Percentiles rank a stretch among this genome's conserved stretches.
These are phyloP conservation scores for Chlamydomonas reinhardtii DNA, from an alignment of 163 green algal species.

Conservation along the genomic window DNA sequence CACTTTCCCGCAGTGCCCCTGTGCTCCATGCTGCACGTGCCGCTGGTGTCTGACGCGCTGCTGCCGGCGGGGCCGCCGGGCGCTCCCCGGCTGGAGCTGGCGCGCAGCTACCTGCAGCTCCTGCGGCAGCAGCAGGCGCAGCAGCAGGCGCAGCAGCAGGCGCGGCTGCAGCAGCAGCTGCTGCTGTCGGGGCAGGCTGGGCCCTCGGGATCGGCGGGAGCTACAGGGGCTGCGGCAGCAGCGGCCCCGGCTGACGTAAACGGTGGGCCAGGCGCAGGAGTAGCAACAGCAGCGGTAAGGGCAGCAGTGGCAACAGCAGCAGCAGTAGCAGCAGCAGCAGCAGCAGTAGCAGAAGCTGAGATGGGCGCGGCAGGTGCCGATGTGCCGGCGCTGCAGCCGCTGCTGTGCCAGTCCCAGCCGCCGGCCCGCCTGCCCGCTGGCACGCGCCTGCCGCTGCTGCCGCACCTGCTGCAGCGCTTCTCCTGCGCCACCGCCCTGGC, in stretches of 20 bases:
- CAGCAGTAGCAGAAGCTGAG: background rate
- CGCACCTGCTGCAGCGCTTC: slow-evolving; percentile 15
- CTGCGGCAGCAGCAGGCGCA: background rate
- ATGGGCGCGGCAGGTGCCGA: background rate
- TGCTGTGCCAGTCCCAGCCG: background rate
- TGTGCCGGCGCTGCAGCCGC: background rate
- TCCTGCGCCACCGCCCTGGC: background rate
- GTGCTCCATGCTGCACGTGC: background rate
- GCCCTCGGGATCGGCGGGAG: too few relatives aligned
- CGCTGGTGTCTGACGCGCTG: background rate
- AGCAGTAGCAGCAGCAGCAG: background rate
- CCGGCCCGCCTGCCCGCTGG: background rate
- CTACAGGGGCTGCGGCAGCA: too few relatives aligned
- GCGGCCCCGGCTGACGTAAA: too few relatives aligned
- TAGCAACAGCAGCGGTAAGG: background rate
- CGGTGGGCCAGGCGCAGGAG: too few relatives aligned
- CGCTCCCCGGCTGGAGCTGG: background rate
- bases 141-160: background rate
- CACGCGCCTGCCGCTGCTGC: background rate
- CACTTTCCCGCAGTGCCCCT: background rate
- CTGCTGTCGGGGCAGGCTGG: too few relatives aligned
- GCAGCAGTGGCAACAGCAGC: background rate
- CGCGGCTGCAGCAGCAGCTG: too few relatives aligned
- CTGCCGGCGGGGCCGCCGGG: slow-evolving; percentile 10
- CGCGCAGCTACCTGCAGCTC: background rate